phyloP scores from a whole-genome alignment of 2,329 filamentous ascomycete genomes.

The Penicillium sp. region DNA sequence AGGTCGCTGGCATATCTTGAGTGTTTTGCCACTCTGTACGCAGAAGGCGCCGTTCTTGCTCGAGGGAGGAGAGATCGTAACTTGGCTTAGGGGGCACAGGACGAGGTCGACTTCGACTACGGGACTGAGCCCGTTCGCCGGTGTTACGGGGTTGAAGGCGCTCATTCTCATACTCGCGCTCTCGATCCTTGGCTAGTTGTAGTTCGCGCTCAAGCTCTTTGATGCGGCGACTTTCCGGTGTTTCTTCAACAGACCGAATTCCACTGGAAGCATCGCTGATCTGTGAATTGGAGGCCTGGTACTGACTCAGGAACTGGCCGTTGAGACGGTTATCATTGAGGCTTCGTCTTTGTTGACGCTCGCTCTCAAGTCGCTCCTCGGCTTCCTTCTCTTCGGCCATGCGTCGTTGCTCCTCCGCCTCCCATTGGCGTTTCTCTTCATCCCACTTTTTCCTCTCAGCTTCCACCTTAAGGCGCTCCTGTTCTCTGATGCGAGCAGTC shows the following conservation, averaged over 20 bases:
- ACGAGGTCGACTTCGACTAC: slow-evolving; percentile 32
- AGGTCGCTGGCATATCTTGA: slow-evolving; percentile 29
- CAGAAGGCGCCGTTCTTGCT: slow-evolving; percentile 62
- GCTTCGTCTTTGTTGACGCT: slow-evolving; percentile 63
- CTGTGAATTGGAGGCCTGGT: slow-evolving; percentile 75
- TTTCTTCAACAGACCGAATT: slow-evolving; percentile 42
- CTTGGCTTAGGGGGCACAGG: slow-evolving; percentile 45
- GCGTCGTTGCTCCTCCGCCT: slow-evolving; percentile 71
- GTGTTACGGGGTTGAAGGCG: slow-evolving; percentile 44
- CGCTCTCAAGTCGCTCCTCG: slow-evolving; percentile 66
- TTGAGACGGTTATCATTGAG: slow-evolving; percentile 69
- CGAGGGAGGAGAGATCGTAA: slow-evolving; percentile 59
- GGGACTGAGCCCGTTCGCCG: slow-evolving; percentile 23
- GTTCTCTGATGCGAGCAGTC: slow-evolving; percentile 51
- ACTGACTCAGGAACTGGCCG: slow-evolving; percentile 84
- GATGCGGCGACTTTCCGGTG: slow-evolving; percentile 67
- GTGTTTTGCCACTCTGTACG: slow-evolving; percentile 56
- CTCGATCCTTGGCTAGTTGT: slow-evolving; percentile 66
- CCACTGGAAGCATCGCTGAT: slow-evolving; percentile 38
- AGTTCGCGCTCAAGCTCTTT: slow-evolving; percentile 76
- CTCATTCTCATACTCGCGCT: slow-evolving; percentile 64
- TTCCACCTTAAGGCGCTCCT: slow-evolving; percentile 48
- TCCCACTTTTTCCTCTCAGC: slow-evolving; percentile 50
- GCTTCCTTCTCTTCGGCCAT: slow-evolving; percentile 72
- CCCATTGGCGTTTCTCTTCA: slow-evolving; percentile 68